These are phyloP conservation scores for Pyrenophora tritici-repentis DNA, from an alignment of 2,329 filamentous ascomycete genomes.

Conservation along the genomic window DNA sequence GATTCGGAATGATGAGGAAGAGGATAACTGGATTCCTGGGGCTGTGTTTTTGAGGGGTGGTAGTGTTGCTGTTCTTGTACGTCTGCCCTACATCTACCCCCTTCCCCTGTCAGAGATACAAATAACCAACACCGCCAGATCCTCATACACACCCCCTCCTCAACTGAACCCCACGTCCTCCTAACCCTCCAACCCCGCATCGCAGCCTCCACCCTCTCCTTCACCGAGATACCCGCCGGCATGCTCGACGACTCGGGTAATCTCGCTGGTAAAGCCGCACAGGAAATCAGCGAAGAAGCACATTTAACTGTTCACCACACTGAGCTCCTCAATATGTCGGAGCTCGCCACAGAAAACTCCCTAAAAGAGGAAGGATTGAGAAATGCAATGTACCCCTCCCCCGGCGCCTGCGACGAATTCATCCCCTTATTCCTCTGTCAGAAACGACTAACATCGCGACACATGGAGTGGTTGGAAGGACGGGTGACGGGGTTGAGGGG, in stretches of 20 bases:
- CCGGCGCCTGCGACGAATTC: conserved; percentile 63
- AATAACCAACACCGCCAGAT: conserved; percentile 44
- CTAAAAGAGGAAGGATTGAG: background rate
- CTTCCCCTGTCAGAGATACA: background rate
- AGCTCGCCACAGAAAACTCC: conserved; percentile 44
- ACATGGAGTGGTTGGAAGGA: conserved; percentile 58
- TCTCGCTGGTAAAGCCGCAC: conserved; percentile 60
- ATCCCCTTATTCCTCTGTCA: conserved; percentile 62
- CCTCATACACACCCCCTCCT: conserved; percentile 57
- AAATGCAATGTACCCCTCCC: conserved; percentile 1
- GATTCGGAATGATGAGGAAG: conserved; percentile 50
- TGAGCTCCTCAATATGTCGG: conserved; percentile 61
- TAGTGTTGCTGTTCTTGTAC: conserved; percentile 62
- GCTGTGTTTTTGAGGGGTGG: conserved; percentile 63
- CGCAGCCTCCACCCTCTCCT: conserved; percentile 59
- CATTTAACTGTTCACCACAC: conserved; percentile 55
- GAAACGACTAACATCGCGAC: conserved; percentile 54
- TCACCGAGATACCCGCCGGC: conserved; percentile 63
- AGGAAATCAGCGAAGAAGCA: conserved; percentile 63
- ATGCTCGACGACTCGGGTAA: conserved; percentile 62
- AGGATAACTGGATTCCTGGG: conserved; percentile 54
- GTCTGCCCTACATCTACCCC: conserved; percentile 9
- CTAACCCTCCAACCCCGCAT: conserved; percentile 63
- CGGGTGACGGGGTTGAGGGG: conserved; percentile 60
- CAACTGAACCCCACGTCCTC: conserved; percentile 51